phyloP scores from a whole-genome alignment of 345 rosid genomes.

The Reutealis trisperma region DNA sequence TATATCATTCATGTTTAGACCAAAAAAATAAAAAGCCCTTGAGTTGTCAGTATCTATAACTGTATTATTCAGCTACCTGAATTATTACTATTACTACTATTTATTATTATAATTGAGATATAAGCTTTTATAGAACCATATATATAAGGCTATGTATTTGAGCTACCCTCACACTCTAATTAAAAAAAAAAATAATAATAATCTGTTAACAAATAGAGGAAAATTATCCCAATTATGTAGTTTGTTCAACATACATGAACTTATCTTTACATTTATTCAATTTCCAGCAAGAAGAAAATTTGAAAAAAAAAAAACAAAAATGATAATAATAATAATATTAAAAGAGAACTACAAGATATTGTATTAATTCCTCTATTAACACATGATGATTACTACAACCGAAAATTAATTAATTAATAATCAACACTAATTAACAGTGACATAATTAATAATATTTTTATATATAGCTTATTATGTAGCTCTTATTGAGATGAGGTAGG shows the following conservation, averaged over 20 bases:
- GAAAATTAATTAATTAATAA: neutral
- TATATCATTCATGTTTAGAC: neutral
- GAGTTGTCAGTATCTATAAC: slow-evolving; percentile 26
- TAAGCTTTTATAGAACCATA: slow-evolving; percentile 3
- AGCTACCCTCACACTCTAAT: too few relatives aligned
- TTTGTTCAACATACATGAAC: too few relatives aligned
- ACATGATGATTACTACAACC: neutral
- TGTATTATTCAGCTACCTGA: slow-evolving; percentile 17
- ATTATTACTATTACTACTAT: neutral
- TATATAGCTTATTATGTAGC: slow-evolving; percentile 28
- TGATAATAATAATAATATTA: too few relatives aligned
- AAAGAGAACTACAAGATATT: neutral
- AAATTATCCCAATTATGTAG: too few relatives aligned
- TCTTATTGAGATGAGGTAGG: slow-evolving; percentile 39
- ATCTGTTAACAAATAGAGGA: too few relatives aligned
- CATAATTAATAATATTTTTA: neutral
- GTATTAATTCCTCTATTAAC: neutral
- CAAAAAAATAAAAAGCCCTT: neutral
- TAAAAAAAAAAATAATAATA: too few relatives aligned
- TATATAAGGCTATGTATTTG: too few relatives aligned
- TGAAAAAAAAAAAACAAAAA: too few relatives aligned
- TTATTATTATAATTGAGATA: neutral
- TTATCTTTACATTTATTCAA: too few relatives aligned
- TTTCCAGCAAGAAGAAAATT: neutral
- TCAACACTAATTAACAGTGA: neutral